Base-by-base conservation (phyloP, 2,329 filamentous ascomycete species). In the Verticillium klebahnii region DNA sequence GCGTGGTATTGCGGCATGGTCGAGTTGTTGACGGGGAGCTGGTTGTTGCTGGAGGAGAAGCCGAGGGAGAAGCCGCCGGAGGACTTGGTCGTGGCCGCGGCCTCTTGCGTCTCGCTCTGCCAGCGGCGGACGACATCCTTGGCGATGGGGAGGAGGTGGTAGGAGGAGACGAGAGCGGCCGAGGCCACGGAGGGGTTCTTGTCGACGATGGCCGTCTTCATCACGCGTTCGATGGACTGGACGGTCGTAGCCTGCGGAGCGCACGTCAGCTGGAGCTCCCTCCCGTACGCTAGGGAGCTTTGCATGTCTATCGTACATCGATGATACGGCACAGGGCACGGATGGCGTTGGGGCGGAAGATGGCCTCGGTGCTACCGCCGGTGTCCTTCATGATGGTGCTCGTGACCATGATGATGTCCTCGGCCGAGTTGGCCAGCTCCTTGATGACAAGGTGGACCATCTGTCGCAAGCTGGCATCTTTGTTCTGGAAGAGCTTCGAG, bases 311-410 rank as follows among this genome's bases (percentile, higher is more conserved):
- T 77, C 88, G 72, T 84, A 94, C 92, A 80, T 97, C 93, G 73
- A 98, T 98, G 73, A 99, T 97, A 68, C 95, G 90, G 81, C 94
- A 98, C 68, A 98, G 83, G 45, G 94, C 93, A 70, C 95, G 86
- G 74, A 98, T 98, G 65, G 95, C 94, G 80, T 99, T 99, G 59
- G 95, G 92, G 71, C 95, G 86, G 81, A 93, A 97, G 61, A 97
- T 88, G 60, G 93, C 90, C 74, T 98, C 95, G 72, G 92, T 97
- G 72, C 93, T 92, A 66, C 96, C 93, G 59, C 93, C 93, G 12
- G 94, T 97, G 76, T 99, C 95, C 83, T 99, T 99, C 95, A 98
- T 99, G 70, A 99, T 97, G 69, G 94, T 97, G 78, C 92, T 96
- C 19, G 95, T 99, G 65, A 97, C 95, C 95, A 99, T 98, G 75